phyloP scores from a whole-genome alignment of 75 land plant species.

The Cryptomeria japonica region DNA sequence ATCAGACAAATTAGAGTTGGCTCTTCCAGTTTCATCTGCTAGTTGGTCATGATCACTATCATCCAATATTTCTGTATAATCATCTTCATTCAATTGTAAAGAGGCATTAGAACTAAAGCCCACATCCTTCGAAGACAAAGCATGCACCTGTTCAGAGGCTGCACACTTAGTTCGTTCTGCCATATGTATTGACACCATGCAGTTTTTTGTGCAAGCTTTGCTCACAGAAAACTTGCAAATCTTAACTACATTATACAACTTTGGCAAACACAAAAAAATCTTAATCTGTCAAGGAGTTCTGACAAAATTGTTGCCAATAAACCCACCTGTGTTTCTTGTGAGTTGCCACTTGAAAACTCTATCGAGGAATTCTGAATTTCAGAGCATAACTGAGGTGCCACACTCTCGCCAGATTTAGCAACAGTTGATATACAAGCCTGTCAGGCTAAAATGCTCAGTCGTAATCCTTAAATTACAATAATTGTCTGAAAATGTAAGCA shows the following conservation, averaged over 20 bases:
- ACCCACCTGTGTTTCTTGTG: constrained; percentile 9
- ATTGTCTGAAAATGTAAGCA: neutral
- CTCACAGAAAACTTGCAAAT: neutral
- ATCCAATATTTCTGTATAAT: neutral
- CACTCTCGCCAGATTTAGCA: neutral
- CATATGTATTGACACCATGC: neutral
- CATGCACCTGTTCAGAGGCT: neutral
- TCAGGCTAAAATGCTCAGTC: neutral
- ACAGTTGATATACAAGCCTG: constrained; percentile 3
- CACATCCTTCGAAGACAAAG: neutral
- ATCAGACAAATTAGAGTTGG: neutral
- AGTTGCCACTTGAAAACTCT: constrained; percentile 10
- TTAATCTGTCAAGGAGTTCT: neutral
- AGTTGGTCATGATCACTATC: constrained; percentile 3
- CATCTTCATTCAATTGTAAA: constrained; percentile 2
- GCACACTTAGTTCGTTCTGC: neutral
- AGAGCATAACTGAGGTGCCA: constrained; percentile 4
- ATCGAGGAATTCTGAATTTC: neutral
- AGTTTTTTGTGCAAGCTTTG: neutral
- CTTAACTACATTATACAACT: neutral
- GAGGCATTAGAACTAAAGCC: neutral
- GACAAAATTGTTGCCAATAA: neutral
- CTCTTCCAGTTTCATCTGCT: neutral
- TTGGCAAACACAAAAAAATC: neutral
- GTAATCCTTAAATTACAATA: neutral